A percentile compares a stretch with the other conserved stretches of the same genome.
These are phyloP conservation scores for Apiospora pterosperma DNA, from an alignment of 2,329 filamentous ascomycete species.

Conservation along the genomic window DNA sequence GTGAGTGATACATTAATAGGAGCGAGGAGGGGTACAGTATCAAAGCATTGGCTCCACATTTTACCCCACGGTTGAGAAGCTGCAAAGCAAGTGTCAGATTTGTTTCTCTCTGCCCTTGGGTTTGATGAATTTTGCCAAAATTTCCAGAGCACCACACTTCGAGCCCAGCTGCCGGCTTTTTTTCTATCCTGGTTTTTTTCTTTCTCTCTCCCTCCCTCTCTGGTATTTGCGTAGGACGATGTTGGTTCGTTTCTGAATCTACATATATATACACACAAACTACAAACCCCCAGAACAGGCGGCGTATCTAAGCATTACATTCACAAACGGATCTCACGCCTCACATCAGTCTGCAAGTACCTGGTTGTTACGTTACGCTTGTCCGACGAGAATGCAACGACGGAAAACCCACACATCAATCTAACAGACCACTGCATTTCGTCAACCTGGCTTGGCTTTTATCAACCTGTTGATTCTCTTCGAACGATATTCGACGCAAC, in stretches of 20 bases:
- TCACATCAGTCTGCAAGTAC: neutral
- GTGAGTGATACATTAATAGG: too few species aligned
- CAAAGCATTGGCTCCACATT: neutral
- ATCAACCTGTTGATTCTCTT: neutral
- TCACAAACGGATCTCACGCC: neutral
- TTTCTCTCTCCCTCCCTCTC: neutral
- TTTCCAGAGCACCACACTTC: constrained; percentile 5
- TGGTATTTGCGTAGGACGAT: neutral
- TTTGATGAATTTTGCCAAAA: neutral
- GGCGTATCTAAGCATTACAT: neutral
- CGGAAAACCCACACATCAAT: neutral
- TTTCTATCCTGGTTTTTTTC: neutral
- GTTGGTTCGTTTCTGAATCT: neutral
- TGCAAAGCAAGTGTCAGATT: neutral
- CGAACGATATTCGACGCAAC: neutral
- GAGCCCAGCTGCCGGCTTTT: constrained; percentile 5
- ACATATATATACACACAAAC: neutral
- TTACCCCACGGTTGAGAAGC: neutral
- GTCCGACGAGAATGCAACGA: neutral
- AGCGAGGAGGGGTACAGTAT: neutral
- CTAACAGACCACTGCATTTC: neutral
- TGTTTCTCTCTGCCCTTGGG: neutral
- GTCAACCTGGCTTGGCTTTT: neutral
- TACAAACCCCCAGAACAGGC: neutral
- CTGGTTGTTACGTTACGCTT: neutral